Base-by-base conservation (phyloP, 2,329 filamentous ascomycete genomes). In the Fusarium pininemorale region DNA sequence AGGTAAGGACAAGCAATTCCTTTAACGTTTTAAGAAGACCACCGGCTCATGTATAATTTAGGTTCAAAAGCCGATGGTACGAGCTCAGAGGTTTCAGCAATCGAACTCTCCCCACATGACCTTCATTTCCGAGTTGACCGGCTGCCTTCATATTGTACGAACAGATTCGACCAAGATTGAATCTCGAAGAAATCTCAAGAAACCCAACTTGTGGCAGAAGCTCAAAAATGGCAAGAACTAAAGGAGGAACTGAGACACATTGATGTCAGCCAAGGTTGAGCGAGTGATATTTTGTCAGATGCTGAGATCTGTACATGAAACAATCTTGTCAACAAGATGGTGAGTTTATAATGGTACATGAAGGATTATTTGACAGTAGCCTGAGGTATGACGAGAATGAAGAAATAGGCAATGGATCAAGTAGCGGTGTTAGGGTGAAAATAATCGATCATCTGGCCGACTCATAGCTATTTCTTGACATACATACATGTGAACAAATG, bases 1-100 rank as follows among this genome's bases (percentile, higher is more conserved):
- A 47, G 39, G 56, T 58, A 58, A 58, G 32, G 26, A 32, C 98
- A 85, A 59, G 81, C 13, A 22, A 20, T 16, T 54, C 10, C 16
- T 22, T 9, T 22, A 5, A 16, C 12, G 2, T 20, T 7, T 9
- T 38, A 6, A 6, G 6, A 28, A 38, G 5, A 38, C 7, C 24
- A 15, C 13, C 14, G 9, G 35, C 51, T 38, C 16, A 54, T 38
- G 10, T 26, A 20, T 22, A 24, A 37, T 26, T 10, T 28, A 54
- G 51, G 35, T 54, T 26, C n/a, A 54, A 16, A 54, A 37, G 18
- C 38, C 32, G 24, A 54, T 54, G 51, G 35, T 54, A 11, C 32
- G 18, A 38, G 51, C 51, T 26, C 32, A 38, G 10, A 38, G 35
- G 20, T 54, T 54, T 38, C 51, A 26, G 24, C 51, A 54, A 54